Percentiles rank a stretch among this genome's conserved stretches.
Evolutionary conservation across 2,329 filamentous ascomycete genomes (phyloP).

Genomic region (Claviceps purpurea): DNA sequence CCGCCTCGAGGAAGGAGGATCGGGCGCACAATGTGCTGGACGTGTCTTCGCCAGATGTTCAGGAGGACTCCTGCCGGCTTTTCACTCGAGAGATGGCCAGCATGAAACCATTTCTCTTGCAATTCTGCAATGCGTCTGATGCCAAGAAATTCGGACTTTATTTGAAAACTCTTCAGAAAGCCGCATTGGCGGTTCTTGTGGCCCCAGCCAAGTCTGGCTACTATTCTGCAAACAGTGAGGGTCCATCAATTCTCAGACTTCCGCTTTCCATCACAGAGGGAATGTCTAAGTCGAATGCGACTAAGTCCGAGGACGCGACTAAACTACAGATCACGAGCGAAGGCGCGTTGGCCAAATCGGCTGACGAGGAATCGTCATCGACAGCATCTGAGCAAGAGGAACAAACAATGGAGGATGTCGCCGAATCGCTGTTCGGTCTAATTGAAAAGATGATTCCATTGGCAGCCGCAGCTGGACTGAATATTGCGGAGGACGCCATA

Average conservation of each 20-base stretch:
- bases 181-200: not conserved
- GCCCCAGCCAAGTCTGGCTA: not conserved
- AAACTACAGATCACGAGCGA: not conserved
- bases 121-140: constrained; percentile 7
- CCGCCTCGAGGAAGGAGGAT: constrained; percentile 3
- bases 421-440: constrained; percentile 8
- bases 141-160: constrained; percentile 8
- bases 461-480: constrained; percentile 4
- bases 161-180: constrained; percentile 7
- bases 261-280: not conserved
- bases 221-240: not conserved
- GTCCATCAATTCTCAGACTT: not conserved
- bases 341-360: not conserved
- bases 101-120: constrained; percentile 8
- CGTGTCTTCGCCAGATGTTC: constrained; percentile 9
- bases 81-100: not conserved
- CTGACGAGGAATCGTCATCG: constrained; percentile 3
- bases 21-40: constrained; percentile 11
- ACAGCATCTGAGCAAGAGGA: not conserved
- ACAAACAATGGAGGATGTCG: constrained; percentile 6
- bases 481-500: constrained; percentile 5
- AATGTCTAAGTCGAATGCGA: not conserved
- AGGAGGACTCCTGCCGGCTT: constrained; percentile 13
- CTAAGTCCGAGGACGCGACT: not conserved
- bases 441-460: constrained; percentile 9